Evolutionary conservation across 2,329 filamentous ascomycete species (phyloP), one percentile per base, ranked within the genome.

Genomic region (Botrytis aclada): DNA sequence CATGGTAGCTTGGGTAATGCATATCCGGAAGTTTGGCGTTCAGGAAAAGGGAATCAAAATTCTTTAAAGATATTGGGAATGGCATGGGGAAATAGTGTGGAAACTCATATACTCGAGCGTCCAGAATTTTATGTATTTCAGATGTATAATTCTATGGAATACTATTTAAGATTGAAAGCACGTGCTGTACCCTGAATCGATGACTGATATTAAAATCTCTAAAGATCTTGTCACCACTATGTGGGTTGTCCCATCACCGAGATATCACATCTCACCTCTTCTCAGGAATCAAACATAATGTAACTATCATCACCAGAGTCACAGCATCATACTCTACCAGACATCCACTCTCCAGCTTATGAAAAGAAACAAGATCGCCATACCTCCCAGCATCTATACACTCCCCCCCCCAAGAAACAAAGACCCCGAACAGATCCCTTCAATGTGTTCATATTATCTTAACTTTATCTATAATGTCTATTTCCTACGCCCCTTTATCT

Each of bases 21-120:
- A 72, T 69, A 67, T 70, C 54, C 45, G 69, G 51, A 64, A 64
- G 56, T 70, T 41, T 64, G 69, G 69, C 69, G 69, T 70, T 70
- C 34, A n/a, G 69, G 69, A 51, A 64, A 54, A 32, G 56, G 39
- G 45, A 39, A 45, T 6, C 37, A 51, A 70, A 70, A 51, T 64
- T 12, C 58, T 47, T 70, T 32, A 8, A 39, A 70, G 41, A 63
- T 63, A 51, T 39, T 64, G 41, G 69, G 69, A 61, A 51, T 39
- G 69, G 56, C 32, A 29, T 39, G 10, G 34, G 47, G 25, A 54
- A 54, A 39, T 41, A 18, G 32, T 14, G 56, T 56, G 34, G 64
- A 22, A 41, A 25, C 64, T 67, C 22, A n/a, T 39, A 39, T 22
- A 37, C 4, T 39, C 12, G 34, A 66, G 64, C 20, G 25, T 54